phyloP scores from a whole-genome alignment of 1,284 basidiomycete genomes.

The Heterobasidion annosum region DNA sequence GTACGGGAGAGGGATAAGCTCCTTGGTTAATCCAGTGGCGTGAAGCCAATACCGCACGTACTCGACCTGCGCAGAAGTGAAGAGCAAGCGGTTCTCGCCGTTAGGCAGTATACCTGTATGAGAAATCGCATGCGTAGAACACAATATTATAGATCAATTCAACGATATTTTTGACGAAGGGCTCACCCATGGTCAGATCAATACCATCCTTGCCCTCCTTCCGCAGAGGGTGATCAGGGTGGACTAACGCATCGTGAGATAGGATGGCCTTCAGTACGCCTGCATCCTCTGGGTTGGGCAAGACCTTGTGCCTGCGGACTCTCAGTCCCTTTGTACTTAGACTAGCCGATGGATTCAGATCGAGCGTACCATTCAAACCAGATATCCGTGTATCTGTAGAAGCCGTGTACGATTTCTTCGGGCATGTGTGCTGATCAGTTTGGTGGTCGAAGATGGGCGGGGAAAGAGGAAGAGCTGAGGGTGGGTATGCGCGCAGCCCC shows the following conservation, averaged over 20 bases:
- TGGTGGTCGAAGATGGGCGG: conserved; percentile 9
- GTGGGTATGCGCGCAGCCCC: not conserved
- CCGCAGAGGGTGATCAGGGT: conserved; percentile 68
- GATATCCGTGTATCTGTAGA: conserved; percentile 74
- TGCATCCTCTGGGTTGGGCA: conserved; percentile 41
- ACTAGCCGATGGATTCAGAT: not conserved
- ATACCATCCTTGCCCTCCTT: conserved; percentile 51
- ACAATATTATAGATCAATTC: conserved; percentile 2
- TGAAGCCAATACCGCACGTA: conserved; percentile 82
- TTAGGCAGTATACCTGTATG: conserved; percentile 45
- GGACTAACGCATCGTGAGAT: conserved; percentile 53
- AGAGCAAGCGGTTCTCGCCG: conserved; percentile 64
- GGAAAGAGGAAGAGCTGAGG: not conserved
- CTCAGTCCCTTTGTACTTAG: conserved; percentile 2
- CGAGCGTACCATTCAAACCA: conserved; percentile 56
- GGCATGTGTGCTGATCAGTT: conserved; percentile 25
- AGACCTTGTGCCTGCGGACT: conserved; percentile 29
- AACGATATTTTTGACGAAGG: not conserved
- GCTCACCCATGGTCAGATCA: conserved; percentile 63
- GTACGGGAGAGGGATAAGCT: conserved; percentile 59
- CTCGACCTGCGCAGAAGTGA: conserved; percentile 77
- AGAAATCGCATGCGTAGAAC: not conserved
- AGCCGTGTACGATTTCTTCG: conserved; percentile 31
- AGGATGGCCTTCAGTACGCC: conserved; percentile 62
- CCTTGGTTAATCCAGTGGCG: conserved; percentile 58